These are phyloP conservation scores for Penicillium steckii DNA, from an alignment of 495 filamentous ascomycete species.

Conservation along the genomic window DNA sequence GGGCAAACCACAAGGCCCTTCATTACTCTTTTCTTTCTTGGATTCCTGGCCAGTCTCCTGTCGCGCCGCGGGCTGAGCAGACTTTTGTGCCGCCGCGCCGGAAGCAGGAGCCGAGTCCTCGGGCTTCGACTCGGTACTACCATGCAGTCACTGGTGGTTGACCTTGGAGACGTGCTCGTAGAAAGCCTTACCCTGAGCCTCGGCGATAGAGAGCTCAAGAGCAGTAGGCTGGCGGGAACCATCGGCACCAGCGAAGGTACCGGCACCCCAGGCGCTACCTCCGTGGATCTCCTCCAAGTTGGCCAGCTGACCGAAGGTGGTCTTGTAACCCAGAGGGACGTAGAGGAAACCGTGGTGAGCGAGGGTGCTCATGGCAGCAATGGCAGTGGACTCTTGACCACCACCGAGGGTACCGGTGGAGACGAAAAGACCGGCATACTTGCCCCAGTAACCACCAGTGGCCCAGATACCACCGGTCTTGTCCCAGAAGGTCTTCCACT, in stretches of 20 bases:
- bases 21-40: conserved; percentile 36
- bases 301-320: conserved; percentile 64
- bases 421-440: conserved; percentile 91
- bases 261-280: conserved; percentile 90
- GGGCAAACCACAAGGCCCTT: conserved; percentile 71
- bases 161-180: conserved; percentile 75
- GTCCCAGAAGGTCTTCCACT: conserved; percentile 94
- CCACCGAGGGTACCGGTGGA: conserved; percentile 79
- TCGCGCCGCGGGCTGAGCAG: conserved; percentile 22
- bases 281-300: conserved; percentile 77
- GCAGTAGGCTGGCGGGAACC: conserved; percentile 77
- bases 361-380: conserved; percentile 83
- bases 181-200: conserved; percentile 81
- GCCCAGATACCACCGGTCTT: conserved; percentile 72
- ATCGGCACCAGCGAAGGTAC: conserved; percentile 77
- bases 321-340: conserved; percentile 91
- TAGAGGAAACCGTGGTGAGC: conserved; percentile 94
- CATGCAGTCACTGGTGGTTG: conserved; percentile 87
- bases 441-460: conserved; percentile 76
- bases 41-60: conserved; percentile 30
- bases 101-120: conserved; percentile 28
- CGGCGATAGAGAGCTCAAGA: conserved; percentile 75
- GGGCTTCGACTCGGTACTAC: conserved; percentile 39
- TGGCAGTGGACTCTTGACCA: conserved; percentile 87
- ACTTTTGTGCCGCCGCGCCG: conserved; percentile 18